phyloP scores from a whole-genome alignment of 2,329 filamentous ascomycete species.

The Xylariaceae sp. region DNA sequence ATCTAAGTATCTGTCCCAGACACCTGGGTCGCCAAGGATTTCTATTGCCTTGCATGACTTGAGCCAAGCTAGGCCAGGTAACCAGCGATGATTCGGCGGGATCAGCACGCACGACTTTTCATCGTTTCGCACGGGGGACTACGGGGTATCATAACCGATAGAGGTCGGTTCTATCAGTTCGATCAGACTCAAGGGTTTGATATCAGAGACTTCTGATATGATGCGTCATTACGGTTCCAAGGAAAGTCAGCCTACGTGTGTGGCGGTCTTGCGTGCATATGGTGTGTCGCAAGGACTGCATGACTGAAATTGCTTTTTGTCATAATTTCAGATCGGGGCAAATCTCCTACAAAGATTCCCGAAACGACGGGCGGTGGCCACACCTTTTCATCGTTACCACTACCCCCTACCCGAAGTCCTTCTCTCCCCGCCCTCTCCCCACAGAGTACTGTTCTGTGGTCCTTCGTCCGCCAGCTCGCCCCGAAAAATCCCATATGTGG shows the following conservation, averaged over 20 bases:
- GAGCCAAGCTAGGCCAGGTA: background rate
- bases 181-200: background rate
- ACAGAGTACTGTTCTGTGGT: background rate
- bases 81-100: background rate
- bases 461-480: background rate
- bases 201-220: background rate
- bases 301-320: background rate
- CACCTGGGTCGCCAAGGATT: constrained; percentile 1
- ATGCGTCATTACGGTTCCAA: background rate
- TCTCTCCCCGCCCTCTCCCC: background rate
- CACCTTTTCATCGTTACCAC: background rate
- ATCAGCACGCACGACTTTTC: background rate
- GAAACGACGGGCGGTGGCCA: background rate
- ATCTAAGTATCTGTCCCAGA: background rate
- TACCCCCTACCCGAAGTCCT: background rate
- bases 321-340: background rate
- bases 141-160: background rate
- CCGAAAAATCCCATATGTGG: background rate
- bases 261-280: constrained; percentile 8
- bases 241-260: background rate
- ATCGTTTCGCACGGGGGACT: background rate
- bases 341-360: background rate
- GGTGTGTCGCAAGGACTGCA: constrained; percentile 1
- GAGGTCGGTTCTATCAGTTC: background rate
- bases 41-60: background rate